A percentile compares a stretch with the other conserved stretches of the same genome.
phyloP scores from a whole-genome alignment of 306 rosid genomes.

The peach (Prunus persica) region Prunus_persica_NCBIv2 NC_034011.1:24639501-24640000 shows the following conservation, averaged over 20 bases:
- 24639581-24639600: constrained; percentile 94
- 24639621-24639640: constrained; percentile 83
- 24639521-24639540: constrained; percentile 51
- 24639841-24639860: background rate
- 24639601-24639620: constrained; percentile 97
- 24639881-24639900: background rate
- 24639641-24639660: constrained; percentile 84
- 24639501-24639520: background rate
- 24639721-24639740: background rate
- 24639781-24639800: background rate
- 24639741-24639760: background rate
- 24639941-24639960: background rate
- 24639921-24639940: background rate
- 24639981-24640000: background rate
- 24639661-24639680: constrained; percentile 81
- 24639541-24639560: constrained; percentile 73
- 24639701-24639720: background rate
- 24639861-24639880: background rate
- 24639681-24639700: constrained; percentile 3
- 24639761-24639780: background rate
- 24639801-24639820: background rate
- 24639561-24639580: constrained; percentile 97
- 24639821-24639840: too few relatives aligned
- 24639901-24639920: background rate
- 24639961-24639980: background rate